These are phyloP conservation scores for Daldinia sp. DNA, from an alignment of 2,329 filamentous ascomycete genomes.

Conservation along the genomic window DNA sequence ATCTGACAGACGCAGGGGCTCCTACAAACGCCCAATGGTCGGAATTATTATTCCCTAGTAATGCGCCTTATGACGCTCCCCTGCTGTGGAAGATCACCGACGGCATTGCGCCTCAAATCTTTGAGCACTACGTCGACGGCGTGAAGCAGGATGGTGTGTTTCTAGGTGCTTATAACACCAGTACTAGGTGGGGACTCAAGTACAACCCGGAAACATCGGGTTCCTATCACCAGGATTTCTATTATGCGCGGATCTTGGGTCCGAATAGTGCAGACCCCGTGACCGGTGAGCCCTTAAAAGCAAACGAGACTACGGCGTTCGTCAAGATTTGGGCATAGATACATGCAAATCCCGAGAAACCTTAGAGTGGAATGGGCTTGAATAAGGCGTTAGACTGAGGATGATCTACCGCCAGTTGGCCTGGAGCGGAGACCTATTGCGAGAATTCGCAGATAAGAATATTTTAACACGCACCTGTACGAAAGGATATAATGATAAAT, in stretches of 20 bases:
- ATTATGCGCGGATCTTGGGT: conserved; percentile 37
- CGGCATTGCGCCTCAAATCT: conserved; percentile 36
- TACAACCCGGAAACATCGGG: conserved; percentile 16
- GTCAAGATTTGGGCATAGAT: conserved; percentile 36
- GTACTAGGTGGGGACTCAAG: conserved; percentile 39
- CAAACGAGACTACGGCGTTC: conserved; percentile 40
- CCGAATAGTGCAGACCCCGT: conserved; percentile 40
- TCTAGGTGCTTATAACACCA: conserved; percentile 35
- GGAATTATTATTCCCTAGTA: conserved; percentile 29
- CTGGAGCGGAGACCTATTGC: background rate
- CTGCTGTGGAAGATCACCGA: conserved; percentile 40
- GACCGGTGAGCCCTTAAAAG: conserved; percentile 28
- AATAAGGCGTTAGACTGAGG: background rate
- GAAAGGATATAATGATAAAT: too few relatives aligned
- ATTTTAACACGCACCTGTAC: background rate
- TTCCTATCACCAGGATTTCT: conserved; percentile 31
- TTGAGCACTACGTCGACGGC: conserved; percentile 41
- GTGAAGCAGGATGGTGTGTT: conserved; percentile 42
- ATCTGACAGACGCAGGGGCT: conserved; percentile 39
- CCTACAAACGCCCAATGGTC: conserved; percentile 37
- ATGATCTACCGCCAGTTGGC: background rate
- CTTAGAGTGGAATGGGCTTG: background rate
- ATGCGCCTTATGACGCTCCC: conserved; percentile 38
- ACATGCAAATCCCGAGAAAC: background rate
- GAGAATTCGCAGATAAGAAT: background rate